Conservation (phyloP, 495 filamentous ascomycete genomes). For the Penicillium macrosclerotiorum region DNA sequence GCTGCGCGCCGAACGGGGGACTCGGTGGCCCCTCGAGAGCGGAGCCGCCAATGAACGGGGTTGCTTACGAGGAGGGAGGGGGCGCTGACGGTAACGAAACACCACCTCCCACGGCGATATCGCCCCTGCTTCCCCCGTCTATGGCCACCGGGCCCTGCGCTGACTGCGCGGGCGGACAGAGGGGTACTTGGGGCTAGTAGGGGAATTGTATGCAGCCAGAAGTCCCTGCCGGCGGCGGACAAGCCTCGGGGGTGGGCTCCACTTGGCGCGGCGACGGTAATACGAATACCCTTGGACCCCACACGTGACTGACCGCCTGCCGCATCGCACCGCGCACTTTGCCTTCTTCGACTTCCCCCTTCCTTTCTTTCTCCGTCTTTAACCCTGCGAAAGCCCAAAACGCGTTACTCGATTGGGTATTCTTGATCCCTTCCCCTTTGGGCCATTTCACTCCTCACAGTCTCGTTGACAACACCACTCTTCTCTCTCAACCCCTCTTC, state of each 20-base stretch:
- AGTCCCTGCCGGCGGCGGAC: no score
- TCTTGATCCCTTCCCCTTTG: constrained; percentile 50
- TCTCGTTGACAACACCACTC: no score
- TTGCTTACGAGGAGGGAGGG: background rate
- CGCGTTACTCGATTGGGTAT: constrained; percentile 56
- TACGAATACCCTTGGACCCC: no score
- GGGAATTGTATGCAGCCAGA: no score
- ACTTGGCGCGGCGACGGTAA: no score
- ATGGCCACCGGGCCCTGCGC: no score
- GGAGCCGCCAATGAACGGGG: background rate
- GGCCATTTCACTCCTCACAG: no score
- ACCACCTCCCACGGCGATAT: background rate
- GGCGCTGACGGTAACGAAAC: background rate
- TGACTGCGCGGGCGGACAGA: no score
- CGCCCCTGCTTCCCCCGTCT: no score
- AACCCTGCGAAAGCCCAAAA: constrained; percentile 47
- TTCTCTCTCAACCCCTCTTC: constrained; percentile 10
- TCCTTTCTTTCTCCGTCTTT: constrained; percentile 39
- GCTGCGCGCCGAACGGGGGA: no score
- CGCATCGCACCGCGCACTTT: constrained; percentile 36
- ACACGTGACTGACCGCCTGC: constrained; percentile 43
- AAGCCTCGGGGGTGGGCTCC: no score
- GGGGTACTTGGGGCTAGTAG: background rate
- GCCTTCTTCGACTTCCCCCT: constrained; percentile 40
- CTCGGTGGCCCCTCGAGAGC: background rate